Base-by-base conservation (phyloP, 257 asterid genomes). In the Ilex asprella region DNA sequence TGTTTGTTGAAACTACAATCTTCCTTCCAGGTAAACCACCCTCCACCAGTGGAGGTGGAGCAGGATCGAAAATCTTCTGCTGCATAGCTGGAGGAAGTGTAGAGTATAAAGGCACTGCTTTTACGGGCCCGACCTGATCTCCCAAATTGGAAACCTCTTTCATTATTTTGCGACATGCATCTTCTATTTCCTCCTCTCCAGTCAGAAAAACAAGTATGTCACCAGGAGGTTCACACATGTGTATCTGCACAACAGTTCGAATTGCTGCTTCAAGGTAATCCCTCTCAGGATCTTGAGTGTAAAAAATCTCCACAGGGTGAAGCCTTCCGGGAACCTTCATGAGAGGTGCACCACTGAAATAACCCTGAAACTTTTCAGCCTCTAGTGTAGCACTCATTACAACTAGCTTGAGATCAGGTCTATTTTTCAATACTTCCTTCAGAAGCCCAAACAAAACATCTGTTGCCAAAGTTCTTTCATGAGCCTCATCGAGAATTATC, bases 341-440 rank as follows among this genome's bases (percentile, higher is more conserved):
- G 55, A 89, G 90, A 7, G 99, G 97, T 35, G 96, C 97, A 71
- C 87, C 84, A 70, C 30, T 54, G 56, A 93, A 93, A 81, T 89
- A 89, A 31, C 94, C 87, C 56, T 87, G 99, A 70, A 93, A 93
- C 81, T 93, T 89, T 62, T 93, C 99, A 15, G 99, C 97, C 81
- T 93, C 96, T 2, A 89, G 96, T 3, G 99, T 93, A 65, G 97
- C 99, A 87, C 99, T 93, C 99, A 93, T 93, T 44, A 93, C 96
- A 14, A 93, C 99, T 55, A 89, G 66, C 72, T 93, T 93, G 61
- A 89, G 70, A 73, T 89, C 97, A 6, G 95, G 83, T 69, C 96
- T 77, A 55, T 85, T 89, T 71, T 74, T 93, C 72, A 93, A 70
- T 21, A 89, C 99, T 75, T 93, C 97, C 76, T 89, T 93, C 39